These are phyloP conservation scores for Dichotomocladium elegans DNA, from an alignment of 371 early-diverging fungal species.

Conservation along the genomic window DNA sequence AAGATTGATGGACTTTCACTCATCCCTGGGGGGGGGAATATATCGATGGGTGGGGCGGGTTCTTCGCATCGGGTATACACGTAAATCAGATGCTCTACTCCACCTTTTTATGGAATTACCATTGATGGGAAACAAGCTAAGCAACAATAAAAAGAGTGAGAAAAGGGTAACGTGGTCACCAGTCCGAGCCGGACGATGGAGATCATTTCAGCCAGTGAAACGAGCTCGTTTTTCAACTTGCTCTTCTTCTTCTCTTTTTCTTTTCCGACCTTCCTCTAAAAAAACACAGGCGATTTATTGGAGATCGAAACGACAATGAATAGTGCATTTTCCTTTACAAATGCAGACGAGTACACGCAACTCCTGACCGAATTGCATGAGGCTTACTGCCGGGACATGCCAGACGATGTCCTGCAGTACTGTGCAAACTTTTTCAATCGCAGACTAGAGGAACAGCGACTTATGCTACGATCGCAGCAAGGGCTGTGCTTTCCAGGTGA, in stretches of 20 bases:
- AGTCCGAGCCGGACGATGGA: too few relatives aligned
- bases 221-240: background rate
- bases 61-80: too few relatives aligned
- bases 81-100: too few relatives aligned
- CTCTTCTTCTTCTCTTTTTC: background rate
- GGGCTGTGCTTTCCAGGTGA: conserved; percentile 9
- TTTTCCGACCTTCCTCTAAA: too few relatives aligned
- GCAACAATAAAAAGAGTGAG: too few relatives aligned
- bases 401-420: conserved; percentile 84
- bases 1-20: too few relatives aligned
- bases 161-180: too few relatives aligned
- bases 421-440: conserved; percentile 85
- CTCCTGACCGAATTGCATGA: conserved; percentile 32
- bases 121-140: too few relatives aligned
- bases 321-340: conserved; percentile 3
- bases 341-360: conserved; percentile 34
- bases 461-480: conserved; percentile 12
- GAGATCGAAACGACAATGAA: conserved; percentile 6
- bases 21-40: too few relatives aligned
- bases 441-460: conserved; percentile 63
- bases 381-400: conserved; percentile 28
- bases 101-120: too few relatives aligned
- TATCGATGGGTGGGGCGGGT: too few relatives aligned
- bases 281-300: too few relatives aligned
- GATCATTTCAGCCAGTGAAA: conserved; percentile 2